Conservation (phyloP, 345 rosid genomes). For the Lenwebbia sp. region DNA sequence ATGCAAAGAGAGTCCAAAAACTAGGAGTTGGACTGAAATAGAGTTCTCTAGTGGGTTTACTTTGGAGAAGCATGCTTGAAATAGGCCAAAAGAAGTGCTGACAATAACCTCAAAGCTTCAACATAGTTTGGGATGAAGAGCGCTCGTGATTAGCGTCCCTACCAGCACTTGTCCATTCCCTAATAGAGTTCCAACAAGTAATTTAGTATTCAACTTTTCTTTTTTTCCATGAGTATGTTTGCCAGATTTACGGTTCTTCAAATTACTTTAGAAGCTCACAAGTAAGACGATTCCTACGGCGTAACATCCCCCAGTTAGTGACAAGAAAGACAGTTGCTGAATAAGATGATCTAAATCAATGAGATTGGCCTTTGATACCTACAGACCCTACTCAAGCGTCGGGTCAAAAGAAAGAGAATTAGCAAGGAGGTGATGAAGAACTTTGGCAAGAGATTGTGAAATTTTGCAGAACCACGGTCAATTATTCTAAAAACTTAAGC, state of each 20-base stretch:
- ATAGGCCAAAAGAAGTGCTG: neutral
- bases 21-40: neutral
- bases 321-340: neutral
- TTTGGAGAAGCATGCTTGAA: neutral
- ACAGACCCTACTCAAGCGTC: neutral
- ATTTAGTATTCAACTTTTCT: neutral
- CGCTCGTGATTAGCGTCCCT: neutral
- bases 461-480: neutral
- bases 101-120: neutral
- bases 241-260: neutral
- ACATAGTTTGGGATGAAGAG: neutral
- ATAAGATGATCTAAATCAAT: neutral
- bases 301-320: neutral
- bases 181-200: neutral
- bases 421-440: neutral
- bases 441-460: neutral
- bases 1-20: neutral
- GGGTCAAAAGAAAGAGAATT: neutral
- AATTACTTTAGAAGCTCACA: neutral
- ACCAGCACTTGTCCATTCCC: neutral
- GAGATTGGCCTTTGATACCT: neutral
- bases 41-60: neutral
- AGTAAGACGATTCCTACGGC: neutral
- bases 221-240: neutral
- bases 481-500: neutral